Conservation (phyloP, 2,329 filamentous ascomycete species). For the Claviceps sp. region DNA sequence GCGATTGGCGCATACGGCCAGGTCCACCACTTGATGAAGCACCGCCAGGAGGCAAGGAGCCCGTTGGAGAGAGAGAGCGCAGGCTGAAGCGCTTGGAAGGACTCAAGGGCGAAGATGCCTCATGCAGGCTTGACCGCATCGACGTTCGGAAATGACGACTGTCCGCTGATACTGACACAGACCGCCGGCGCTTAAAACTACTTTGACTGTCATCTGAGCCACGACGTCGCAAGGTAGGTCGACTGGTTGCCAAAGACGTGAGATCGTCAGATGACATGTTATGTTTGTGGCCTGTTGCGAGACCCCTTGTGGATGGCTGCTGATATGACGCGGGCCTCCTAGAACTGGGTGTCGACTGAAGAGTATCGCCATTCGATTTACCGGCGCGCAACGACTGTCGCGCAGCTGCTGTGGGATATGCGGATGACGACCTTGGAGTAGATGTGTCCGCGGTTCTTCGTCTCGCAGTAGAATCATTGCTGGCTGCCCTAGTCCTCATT, state of each 20-base stretch:
- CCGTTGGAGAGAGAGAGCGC: conserved; percentile 54
- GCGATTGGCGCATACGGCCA: conserved; percentile 29
- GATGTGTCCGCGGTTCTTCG: not conserved
- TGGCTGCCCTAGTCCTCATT: conserved; percentile 12
- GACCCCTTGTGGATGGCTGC: conserved; percentile 7
- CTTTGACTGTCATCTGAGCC: conserved; percentile 60
- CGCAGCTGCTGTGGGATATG: conserved; percentile 8
- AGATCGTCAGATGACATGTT: conserved; percentile 14
- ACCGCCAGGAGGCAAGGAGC: conserved; percentile 13
- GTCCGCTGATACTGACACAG: conserved; percentile 23
- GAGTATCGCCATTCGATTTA: conserved; percentile 4
- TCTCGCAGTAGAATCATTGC: not conserved
- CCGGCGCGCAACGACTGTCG: conserved; percentile 13
- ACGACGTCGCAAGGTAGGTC: conserved; percentile 33
- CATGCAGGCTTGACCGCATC: conserved; percentile 41
- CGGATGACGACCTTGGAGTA: not conserved
- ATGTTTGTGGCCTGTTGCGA: conserved; percentile 11
- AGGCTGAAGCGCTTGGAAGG: conserved; percentile 51
- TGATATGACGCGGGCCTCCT: conserved; percentile 20
- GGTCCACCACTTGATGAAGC: conserved; percentile 7
- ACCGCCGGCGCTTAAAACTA: conserved; percentile 61
- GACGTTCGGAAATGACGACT: conserved; percentile 56
- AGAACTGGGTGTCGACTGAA: conserved; percentile 5
- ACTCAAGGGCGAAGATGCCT: conserved; percentile 17
- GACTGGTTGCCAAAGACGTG: conserved; percentile 10